Base-by-base conservation (phyloP, 2,329 filamentous ascomycete genomes). In the Colletotrichum eremochloae region DNA sequence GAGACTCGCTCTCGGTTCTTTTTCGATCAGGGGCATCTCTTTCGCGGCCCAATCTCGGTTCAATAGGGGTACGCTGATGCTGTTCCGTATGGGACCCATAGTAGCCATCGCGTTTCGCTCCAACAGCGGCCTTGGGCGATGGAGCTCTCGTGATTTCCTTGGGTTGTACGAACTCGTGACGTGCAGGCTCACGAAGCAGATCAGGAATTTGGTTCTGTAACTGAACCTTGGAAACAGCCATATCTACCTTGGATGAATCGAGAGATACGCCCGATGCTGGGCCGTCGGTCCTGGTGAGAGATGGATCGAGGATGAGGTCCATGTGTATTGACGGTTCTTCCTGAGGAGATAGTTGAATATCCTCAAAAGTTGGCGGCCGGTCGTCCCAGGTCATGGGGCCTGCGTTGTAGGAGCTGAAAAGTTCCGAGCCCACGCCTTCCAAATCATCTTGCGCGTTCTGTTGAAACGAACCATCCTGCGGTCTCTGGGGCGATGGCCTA, bases 351-450 rank as follows among this genome's bases (percentile, higher is more conserved):
- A 62, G 67, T 15, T 69, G 55, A 44, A 69, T 53, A n/a, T 69
- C 67, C 24, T 69, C 67, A 42, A 42, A 33, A 11, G n/a, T 38
- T 18, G 57, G 38, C 20, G 56, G 38, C 46, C 38, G 29, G 15
- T 52, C n/a, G 24, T 52, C 66, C 66, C 58, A 63, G 31, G 40
- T 6, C n/a, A 53, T 33, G 9, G n/a, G 12, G 31, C 15, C n/a
- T 40, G 48, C 12, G 14, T 44, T 52, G 11, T 40, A 62, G 50
- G 48, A 63, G 50, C 14, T 61, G 50, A 50, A 50, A 56, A 65
- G 15, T 36, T 73, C 65, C 20, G 64, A 72, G 20, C 65, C 72
- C n/a, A 72, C 70, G 42, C 68, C 64, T 56, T 67, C 58, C 11
- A 75, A 62, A 33, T 62, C 72, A 24, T 61, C n/a, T 48, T 63